Base-by-base conservation (phyloP, 2,329 filamentous ascomycete genomes). In the Neophaeococcomyces mojaviensis region DNA sequence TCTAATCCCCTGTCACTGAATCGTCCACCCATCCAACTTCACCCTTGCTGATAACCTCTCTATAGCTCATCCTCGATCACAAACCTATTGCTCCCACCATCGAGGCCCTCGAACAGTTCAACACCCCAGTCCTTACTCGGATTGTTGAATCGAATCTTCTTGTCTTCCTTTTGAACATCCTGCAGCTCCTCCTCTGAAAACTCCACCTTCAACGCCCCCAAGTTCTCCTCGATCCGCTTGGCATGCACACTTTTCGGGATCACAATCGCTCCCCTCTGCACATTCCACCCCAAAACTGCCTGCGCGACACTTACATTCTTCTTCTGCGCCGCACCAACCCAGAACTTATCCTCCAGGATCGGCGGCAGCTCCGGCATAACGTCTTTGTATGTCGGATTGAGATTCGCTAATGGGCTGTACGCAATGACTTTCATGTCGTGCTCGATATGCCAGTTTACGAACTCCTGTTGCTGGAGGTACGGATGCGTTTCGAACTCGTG, bases 241-340 rank as follows among this genome's bases (percentile, higher is more conserved):
- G 64, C 61, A 48, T 71, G 68, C 3, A 63, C 64, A 44, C 67
- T 71, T 60, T 76, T 77, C 1, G 73, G 74, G 33, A 77, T 76
- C 3, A 76, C 69, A 33, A 64, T 60, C 2, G 68, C 71, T 8
- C 68, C 70, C 15, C 73, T 59, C 49, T 66, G 63, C 5, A 73
- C 58, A 0, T 68, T 70, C 74, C 74, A 77, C 1, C 64, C 68
- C 3, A 77, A 60, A 4, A 71, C 61, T 0, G 69, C 61, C 49
- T 74, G 71, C 0, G 72, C 66, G 0, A 64, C 56, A 0, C 69
- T 70, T 32, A 64, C 66, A 39, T 64, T 61, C 49, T 69, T 69
- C 48, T 61, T 59, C 13, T 58, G 44, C 2, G 69, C 70, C 41
- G 74, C 55, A 1, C 61, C 51, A 8, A 47, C 52, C 56, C 71